Evolutionary conservation across 179 eudicot genomes (phyloP).

Genomic region (Beta lomatogona): DNA sequence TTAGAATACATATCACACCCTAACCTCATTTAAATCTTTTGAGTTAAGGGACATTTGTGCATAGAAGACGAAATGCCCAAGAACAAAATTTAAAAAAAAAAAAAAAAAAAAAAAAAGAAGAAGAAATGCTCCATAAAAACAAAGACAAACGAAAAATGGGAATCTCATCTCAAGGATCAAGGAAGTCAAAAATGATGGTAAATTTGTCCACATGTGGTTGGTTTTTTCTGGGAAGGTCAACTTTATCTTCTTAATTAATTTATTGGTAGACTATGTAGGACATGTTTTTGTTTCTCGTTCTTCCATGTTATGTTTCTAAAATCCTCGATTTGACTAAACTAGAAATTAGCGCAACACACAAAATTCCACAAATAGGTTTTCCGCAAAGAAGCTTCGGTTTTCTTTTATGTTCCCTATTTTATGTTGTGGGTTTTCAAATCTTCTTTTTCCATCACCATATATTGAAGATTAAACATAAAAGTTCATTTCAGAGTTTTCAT

Average conservation of each 20-base stretch:
- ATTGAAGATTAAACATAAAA: not conserved
- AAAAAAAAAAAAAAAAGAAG: too few species aligned
- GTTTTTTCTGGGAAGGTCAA: slow-evolving; percentile 35
- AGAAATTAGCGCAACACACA: slow-evolving; percentile 12
- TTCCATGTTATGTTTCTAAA: slow-evolving; percentile 14
- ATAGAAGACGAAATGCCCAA: not conserved
- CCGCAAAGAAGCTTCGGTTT: slow-evolving; percentile 36
- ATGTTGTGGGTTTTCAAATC: slow-evolving; percentile 5
- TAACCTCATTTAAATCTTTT: not conserved
- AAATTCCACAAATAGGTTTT: not conserved
- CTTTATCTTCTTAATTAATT: not conserved
- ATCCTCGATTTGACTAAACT: slow-evolving; percentile 15
- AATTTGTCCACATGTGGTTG: slow-evolving; percentile 37
- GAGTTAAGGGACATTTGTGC: not conserved
- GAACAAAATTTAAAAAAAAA: not conserved
- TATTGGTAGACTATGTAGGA: not conserved
- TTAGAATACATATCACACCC: too few species aligned
- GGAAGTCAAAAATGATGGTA: slow-evolving; percentile 21
- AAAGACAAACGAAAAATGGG: not conserved
- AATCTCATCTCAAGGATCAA: slow-evolving; percentile 12
- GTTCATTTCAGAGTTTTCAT: not conserved
- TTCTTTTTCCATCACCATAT: slow-evolving; percentile 6
- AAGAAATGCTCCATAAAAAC: not conserved
- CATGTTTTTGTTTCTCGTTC: slow-evolving; percentile 13
- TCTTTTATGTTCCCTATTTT: slow-evolving; percentile 7